Evolutionary conservation across 495 filamentous ascomycete species (phyloP), one percentile per base, ranked within the genome.

Genomic region (Tetracladium setigerum): DNA sequence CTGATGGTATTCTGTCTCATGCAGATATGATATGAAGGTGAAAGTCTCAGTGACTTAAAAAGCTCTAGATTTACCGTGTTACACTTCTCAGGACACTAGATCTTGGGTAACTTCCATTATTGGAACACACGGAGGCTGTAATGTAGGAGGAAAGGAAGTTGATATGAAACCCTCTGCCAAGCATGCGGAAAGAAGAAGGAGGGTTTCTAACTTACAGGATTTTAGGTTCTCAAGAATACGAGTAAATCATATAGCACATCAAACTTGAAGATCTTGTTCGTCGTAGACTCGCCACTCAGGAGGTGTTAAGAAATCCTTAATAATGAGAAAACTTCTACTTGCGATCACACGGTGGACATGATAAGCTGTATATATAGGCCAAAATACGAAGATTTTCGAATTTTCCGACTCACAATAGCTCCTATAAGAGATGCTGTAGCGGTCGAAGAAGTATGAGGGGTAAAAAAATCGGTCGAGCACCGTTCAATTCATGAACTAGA

Each of bases 201-300:
- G 35, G 35, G 17, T 38, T 38, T 16, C n/a, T n/a, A n/a, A n/a
- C n/a, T n/a, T n/a, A n/a, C n/a, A n/a, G n/a, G n/a, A n/a, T n/a
- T n/a, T n/a, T n/a, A n/a, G n/a, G n/a, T n/a, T n/a, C n/a, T n/a
- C n/a, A n/a, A n/a, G n/a, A n/a, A n/a, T n/a, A n/a, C 17, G 35
- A 14, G 35, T 14, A 38, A 38, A 14, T 38, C n/a, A 14, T 38
- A 38, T 16, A 8, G 31, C n/a, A 34, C n/a, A 38, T 38, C 17
- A 38, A 38, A 12, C 35, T 38, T 38, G n/a, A n/a, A n/a, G n/a
- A n/a, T 38, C 35, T 38, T 38, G 35, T 38, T 38, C 17, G 35
- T 38, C 35, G 35, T 38, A 38, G 13, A 38, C 13, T 7, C 17
- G 35, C 35, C n/a, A 38, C 35, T 38, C 31, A 34, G 31, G 31